Evolutionary conservation across 257 asterid genomes (phyloP), one percentile per base, ranked within the genome.

Genomic region (Nicotiana obtusifolia): DNA sequence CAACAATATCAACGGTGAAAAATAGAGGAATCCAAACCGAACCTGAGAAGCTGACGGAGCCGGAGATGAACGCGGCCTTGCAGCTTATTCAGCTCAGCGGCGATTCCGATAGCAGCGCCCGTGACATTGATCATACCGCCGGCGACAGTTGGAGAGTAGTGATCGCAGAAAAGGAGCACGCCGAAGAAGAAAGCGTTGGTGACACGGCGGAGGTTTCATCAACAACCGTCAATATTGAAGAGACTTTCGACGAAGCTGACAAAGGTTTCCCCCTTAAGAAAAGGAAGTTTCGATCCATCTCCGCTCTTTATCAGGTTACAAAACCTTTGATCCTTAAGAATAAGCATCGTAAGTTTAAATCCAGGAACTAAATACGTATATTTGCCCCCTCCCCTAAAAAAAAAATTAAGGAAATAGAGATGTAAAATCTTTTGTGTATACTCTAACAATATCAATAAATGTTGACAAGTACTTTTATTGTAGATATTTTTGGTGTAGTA

Each of bases 61-160:
- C 93, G 41, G 97, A 92, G 83, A 77, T 92, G 84, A 91, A 91
- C 86, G 97, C 93, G 49, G 95, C 92, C 11, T 61, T 91, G 77
- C 95, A 85, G 86, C 89, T 91, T 44, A 91, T 91, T 85, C 97
- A 91, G 82, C 95, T 92, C 80, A 92, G 94, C 91, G 92, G 94
- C 83, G 75, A 78, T 60, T 78, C 82, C 57, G 81, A 59, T 59
- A 78, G 54, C 68, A 56, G 78, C 49, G 49, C 3, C 59, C 78
- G 78, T 22, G 78, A 44, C 56, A 71, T 71, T 47, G 16, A 7
- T 13, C 15, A 47, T 73, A 73, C 19, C 79, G 79, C 31, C 73
- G 82, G 69, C 24, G 57, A 57, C 37, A 78, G 60, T 57, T 78
- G 41, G 35, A 60, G 47, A 62, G 41, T 17, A 24, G 71, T 41